Evolutionary conservation across 768 basidiomycete genomes (phyloP).

Genomic region (Rhodosporidiobolus sp.): DNA sequence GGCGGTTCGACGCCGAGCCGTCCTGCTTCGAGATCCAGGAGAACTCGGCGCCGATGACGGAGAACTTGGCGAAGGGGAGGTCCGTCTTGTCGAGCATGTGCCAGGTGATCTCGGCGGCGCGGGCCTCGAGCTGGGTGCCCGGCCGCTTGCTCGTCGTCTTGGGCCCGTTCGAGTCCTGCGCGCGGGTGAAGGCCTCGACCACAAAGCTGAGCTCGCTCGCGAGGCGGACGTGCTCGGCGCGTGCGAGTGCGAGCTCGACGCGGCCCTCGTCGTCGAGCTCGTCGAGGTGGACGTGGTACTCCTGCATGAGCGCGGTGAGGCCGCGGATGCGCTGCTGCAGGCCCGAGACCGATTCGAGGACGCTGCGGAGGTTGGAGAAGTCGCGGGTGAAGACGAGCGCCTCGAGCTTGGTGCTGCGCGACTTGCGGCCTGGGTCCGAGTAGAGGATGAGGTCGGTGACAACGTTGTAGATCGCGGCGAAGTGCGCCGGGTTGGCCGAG

Average conservation of each 20-base stretch:
- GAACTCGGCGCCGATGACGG: slow-evolving; percentile 72
- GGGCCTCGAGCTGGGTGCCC: slow-evolving; percentile 69
- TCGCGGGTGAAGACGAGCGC: slow-evolving; percentile 82
- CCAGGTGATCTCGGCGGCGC: slow-evolving; percentile 85
- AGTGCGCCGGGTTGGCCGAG: slow-evolving; percentile 75
- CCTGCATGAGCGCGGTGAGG: slow-evolving; percentile 51
- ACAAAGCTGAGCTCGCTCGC: slow-evolving; percentile 76
- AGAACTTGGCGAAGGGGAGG: slow-evolving; percentile 73
- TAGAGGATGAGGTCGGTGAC: slow-evolving; percentile 85
- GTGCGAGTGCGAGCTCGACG: slow-evolving; percentile 15
- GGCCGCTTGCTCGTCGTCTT: slow-evolving; percentile 51
- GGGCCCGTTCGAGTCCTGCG: slow-evolving; percentile 58
- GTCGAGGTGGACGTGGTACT: slow-evolving; percentile 49
- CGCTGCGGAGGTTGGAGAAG: slow-evolving; percentile 63
- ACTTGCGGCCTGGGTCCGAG: slow-evolving; percentile 78
- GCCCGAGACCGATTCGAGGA: slow-evolving; percentile 44
- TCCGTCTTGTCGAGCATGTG: slow-evolving; percentile 71
- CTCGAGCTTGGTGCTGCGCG: slow-evolving; percentile 71
- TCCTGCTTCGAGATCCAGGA: slow-evolving; percentile 83
- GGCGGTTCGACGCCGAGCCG: slow-evolving; percentile 73
- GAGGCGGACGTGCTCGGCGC: slow-evolving; percentile 51
- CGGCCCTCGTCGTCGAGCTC: slow-evolving; percentile 45
- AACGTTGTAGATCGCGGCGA: slow-evolving; percentile 77
- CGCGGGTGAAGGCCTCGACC: slow-evolving; percentile 79
- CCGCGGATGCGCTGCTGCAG: slow-evolving; percentile 69